Percentiles rank a stretch among this genome's conserved stretches.
phyloP scores from a whole-genome alignment of 768 basidiomycete genomes.

The Pholiota molesta region DNA sequence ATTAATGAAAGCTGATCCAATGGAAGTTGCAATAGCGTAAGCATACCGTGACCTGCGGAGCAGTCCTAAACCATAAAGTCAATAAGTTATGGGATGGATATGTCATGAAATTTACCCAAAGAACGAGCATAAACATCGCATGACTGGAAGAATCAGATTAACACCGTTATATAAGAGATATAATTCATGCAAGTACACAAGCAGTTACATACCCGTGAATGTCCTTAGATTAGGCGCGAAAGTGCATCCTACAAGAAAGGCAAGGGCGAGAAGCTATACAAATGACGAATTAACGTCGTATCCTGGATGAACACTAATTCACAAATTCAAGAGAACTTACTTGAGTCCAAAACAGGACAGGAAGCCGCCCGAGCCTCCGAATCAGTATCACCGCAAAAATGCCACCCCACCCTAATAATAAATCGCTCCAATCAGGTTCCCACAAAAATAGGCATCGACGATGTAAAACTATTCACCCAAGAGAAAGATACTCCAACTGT shows the following conservation, averaged over 20 bases:
- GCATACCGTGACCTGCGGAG: constrained; percentile 63
- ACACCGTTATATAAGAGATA: neutral
- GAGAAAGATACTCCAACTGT: constrained; percentile 68
- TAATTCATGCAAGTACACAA: neutral
- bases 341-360: constrained; percentile 75
- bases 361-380: constrained; percentile 64
- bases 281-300: neutral
- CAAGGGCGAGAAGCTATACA: constrained; percentile 52
- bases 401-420: constrained; percentile 54
- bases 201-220: constrained; percentile 47
- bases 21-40: neutral
- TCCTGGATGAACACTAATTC: neutral
- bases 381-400: constrained; percentile 68
- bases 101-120: constrained; percentile 45
- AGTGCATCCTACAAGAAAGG: constrained; percentile 48
- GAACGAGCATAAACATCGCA: constrained; percentile 62
- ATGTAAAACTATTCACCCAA: constrained; percentile 39
- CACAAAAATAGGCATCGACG: constrained; percentile 8
- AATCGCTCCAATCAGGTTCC: neutral
- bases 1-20: neutral
- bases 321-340: constrained; percentile 25
- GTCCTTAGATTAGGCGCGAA: constrained; percentile 59
- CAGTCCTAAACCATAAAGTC: constrained; percentile 38
- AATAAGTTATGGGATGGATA: neutral
- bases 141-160: constrained; percentile 34